Base-by-base conservation (phyloP, 2,329 filamentous ascomycete species). In the Knufia fluminis region DNA sequence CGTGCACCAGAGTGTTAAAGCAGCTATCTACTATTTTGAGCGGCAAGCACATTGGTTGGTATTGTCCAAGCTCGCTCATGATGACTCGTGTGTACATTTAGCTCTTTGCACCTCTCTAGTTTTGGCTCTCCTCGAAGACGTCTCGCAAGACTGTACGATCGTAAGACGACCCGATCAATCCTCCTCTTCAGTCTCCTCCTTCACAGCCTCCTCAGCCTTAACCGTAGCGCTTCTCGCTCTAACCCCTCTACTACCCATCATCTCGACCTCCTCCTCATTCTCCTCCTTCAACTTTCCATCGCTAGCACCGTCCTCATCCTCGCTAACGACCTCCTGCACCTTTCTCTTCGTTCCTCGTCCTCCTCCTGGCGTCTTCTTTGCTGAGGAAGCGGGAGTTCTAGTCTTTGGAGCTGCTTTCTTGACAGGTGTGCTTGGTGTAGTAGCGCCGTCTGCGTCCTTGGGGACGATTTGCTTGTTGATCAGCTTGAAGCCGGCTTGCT, bases 221-320 rank as follows among this genome's bases (percentile, higher is more conserved):
- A 45, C 23, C 23, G 42, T 45, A 3, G 16, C 24, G 19, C 42
- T 22, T 60, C 62, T 9, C 55, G n/a, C 42, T 32, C 42, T 24
- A 19, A 28, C 9, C 10, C 9, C 16, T 46, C 42, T 19, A 14
- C 8, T 10, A 7, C 16, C 22, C 10, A 31, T 33, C 28, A 17
- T 26, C 17, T 7, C 26, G 14, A 17, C 22, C 41, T 26, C 16
- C 14, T 26, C 23, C 8, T 42, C 33, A 16, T n/a, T 36, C 33
- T 36, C 33, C 6, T 36, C 33, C n/a, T 16, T 16, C n/a, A 36
- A 6, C n/a, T 14, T 4, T n/a, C n/a, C n/a, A n/a, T n/a, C n/a
- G n/a, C n/a, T n/a, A 17, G 7, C 33, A 6, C n/a, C 16, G 26
- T 17, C 33, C 7, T 36, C 33, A 16, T 16, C n/a, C 6, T 16